phyloP scores from a whole-genome alignment of 805 yeast species.

The Wickerhamomyces pijperi region DNA sequence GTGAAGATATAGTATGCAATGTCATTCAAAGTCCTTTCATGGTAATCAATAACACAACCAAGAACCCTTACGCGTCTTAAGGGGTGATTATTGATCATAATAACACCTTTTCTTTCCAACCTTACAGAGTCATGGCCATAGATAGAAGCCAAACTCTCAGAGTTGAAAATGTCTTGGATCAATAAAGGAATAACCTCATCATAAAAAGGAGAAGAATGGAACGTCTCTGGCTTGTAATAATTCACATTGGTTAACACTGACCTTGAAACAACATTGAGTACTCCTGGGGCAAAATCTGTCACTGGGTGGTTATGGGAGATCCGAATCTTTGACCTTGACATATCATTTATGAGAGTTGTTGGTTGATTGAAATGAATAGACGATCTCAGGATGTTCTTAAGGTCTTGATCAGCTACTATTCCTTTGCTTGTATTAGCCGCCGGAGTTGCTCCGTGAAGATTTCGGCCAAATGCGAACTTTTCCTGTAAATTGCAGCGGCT shows the following conservation, averaged over 20 bases:
- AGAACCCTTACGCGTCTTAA: slow-evolving; percentile 21
- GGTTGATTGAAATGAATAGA: no score
- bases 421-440: neutral
- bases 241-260: slow-evolving; percentile 13
- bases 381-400: no score
- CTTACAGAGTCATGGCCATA: slow-evolving; percentile 19
- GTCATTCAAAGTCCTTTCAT: slow-evolving; percentile 9
- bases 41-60: slow-evolving; percentile 27
- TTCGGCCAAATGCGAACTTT: neutral
- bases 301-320: neutral
- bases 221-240: slow-evolving; percentile 25
- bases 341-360: no score
- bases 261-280: slow-evolving; percentile 17
- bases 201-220: slow-evolving; percentile 23
- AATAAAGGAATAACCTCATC: slow-evolving; percentile 20
- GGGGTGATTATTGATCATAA: slow-evolving; percentile 33
- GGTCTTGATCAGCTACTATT: no score
- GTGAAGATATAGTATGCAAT: slow-evolving; percentile 14
- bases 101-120: slow-evolving; percentile 9
- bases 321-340: neutral
- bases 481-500: neutral
- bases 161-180: slow-evolving; percentile 18
- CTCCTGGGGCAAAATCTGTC: slow-evolving; percentile 17
- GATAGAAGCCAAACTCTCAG: slow-evolving; percentile 12
- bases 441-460: neutral